Percentiles rank a stretch among this genome's conserved stretches.
Evolutionary conservation across 2,329 filamentous ascomycete species (phyloP).

Genomic region (Verticillium klebahnii): DNA sequence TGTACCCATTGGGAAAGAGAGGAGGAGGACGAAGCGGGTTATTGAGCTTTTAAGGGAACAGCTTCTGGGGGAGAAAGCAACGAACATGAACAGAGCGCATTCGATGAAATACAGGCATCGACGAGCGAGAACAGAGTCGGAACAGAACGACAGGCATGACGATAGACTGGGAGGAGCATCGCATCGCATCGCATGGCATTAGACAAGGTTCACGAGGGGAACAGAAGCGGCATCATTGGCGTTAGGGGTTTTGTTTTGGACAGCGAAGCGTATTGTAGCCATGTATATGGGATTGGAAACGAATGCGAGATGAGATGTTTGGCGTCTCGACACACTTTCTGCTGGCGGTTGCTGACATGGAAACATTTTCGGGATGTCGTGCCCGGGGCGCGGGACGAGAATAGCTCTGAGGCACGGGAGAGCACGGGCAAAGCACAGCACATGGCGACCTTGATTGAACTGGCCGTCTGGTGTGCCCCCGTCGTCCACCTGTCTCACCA

Average conservation of each 20-base stretch:
- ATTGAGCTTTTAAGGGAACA: constrained; percentile 42
- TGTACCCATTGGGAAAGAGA: constrained; percentile 54
- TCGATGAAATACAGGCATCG: neutral
- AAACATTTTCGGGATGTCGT: neutral
- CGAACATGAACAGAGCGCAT: neutral
- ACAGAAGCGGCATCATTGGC: neutral
- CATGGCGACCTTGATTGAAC: neutral
- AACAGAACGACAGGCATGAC: neutral
- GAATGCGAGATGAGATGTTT: neutral
- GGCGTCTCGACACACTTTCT: neutral
- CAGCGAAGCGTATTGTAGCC: neutral
- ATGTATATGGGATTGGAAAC: neutral
- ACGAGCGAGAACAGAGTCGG: neutral
- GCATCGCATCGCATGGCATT: neutral
- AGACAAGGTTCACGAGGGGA: neutral
- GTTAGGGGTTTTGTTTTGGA: neutral
- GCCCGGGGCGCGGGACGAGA: neutral
- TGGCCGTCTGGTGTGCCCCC: neutral
- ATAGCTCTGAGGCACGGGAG: neutral
- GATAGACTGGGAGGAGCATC: neutral
- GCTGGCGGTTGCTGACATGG: neutral
- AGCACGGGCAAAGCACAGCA: neutral
- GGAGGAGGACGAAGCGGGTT: constrained; percentile 53
- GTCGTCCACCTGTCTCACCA: neutral
- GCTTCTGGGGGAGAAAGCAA: neutral